These are phyloP conservation scores for Boletus rubescentipes DNA, from an alignment of 768 basidiomycete genomes.

Conservation along the genomic window DNA sequence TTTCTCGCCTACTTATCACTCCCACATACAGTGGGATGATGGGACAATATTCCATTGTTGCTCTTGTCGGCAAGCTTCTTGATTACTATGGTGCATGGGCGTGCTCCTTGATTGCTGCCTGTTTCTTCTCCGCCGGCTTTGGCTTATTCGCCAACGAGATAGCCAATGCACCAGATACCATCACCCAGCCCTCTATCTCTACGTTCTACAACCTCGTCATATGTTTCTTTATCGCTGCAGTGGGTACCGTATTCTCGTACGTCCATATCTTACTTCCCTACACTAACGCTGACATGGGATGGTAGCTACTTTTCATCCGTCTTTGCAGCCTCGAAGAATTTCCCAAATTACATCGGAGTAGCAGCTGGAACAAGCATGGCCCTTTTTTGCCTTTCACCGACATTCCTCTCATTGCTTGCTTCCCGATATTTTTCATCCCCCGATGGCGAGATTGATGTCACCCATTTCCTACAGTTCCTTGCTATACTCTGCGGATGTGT, in stretches of 20 bases:
- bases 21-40: constrained; percentile 62
- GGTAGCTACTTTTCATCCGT: constrained; percentile 66
- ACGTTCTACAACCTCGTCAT: constrained; percentile 54
- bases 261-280: constrained; percentile 27
- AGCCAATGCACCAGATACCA: constrained; percentile 41
- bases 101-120: constrained; percentile 62
- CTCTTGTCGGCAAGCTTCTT: constrained; percentile 64
- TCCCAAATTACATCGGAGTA: constrained; percentile 62
- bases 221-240: constrained; percentile 61
- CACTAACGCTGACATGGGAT: neutral
- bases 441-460: constrained; percentile 45
- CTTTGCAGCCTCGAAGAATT: constrained; percentile 72
- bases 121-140: constrained; percentile 61
- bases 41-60: constrained; percentile 77
- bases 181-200: constrained; percentile 37
- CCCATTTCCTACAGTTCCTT: constrained; percentile 55
- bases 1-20: neutral
- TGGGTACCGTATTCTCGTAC: constrained; percentile 74
- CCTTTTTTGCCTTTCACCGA: constrained; percentile 78
- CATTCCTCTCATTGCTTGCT: constrained; percentile 67
- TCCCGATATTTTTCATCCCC: constrained; percentile 56
- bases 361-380: constrained; percentile 68
- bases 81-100: constrained; percentile 67
- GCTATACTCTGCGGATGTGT: constrained; percentile 51
- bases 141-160: constrained; percentile 61